Base-by-base conservation (phyloP, 2,329 filamentous ascomycete genomes). In the Cercospora canescens region DNA sequence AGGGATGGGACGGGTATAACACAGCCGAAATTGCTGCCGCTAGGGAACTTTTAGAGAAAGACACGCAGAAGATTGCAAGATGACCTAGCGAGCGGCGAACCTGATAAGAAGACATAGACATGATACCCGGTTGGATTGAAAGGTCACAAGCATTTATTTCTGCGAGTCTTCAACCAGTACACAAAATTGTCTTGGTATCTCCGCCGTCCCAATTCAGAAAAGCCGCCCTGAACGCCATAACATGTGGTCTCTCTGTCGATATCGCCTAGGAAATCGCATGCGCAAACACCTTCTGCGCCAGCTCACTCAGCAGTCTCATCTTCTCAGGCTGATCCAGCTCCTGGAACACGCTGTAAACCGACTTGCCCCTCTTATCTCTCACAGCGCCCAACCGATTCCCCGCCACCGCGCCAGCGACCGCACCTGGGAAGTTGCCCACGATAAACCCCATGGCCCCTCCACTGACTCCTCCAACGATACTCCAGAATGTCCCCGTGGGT, bases 401-500 rank as follows among this genome's bases (percentile, higher is more conserved):
- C 0, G 94, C 94, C 2, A 97, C 94, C 2, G 92, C 93, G 2
- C 95, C 95, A 0, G 94, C 94, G 39, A 98, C 79, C 74, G 94
- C 86, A 0, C 95, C 95, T 0, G 94, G 92, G 57, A 97, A 88
- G 77, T 98, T 98, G 30, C 90, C 95, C 28, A 98, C 86, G 72
- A 99, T 99, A 79, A 98, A 98, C 0, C 95, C 95, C 78, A 99
- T 86, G 2, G 93, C 92, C 12, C 90, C 94, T 34, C 95, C 95
- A 75, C 92, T 95, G 45, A 94, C 79, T 1, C 93, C 93, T 3
- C 95, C 95, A 0, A 97, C 77, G 69, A 97, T 79, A 64, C 89
- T 86, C 94, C 95, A 99, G 79, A 99, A 96, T 72, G 89, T 89
- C 68, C 87, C 84, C 2, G 88, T 94, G 1, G 86, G 86, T 16